phyloP scores from a whole-genome alignment of 139 green algal genomes.

The Monoraphidium neglectum region DNA sequence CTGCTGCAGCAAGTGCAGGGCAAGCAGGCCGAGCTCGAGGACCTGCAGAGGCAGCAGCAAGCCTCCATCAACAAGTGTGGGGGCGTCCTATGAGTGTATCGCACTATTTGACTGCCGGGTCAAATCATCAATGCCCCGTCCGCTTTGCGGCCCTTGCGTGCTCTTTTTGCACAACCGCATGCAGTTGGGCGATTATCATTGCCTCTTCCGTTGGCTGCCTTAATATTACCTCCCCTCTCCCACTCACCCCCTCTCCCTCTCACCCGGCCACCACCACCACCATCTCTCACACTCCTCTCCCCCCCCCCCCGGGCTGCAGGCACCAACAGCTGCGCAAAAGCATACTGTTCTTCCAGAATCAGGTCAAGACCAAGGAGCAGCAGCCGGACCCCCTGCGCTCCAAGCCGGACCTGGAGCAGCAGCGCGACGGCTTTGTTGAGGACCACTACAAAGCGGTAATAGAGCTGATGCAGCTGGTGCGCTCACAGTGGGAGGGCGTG shows the following conservation, averaged over 20 bases:
- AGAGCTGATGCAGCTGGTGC: neutral
- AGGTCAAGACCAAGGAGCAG: constrained; percentile 12
- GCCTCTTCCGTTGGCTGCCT: too few species aligned
- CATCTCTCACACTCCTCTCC: too few species aligned
- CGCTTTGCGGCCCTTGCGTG: too few species aligned
- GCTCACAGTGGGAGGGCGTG: constrained; percentile 9
- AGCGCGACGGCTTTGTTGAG: constrained; percentile 12
- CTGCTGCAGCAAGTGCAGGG: constrained; percentile 9
- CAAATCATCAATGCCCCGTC: too few species aligned
- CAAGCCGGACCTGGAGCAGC: constrained; percentile 21
- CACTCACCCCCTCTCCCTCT: too few species aligned
- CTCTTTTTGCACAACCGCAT: too few species aligned
- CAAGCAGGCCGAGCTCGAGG: constrained; percentile 8
- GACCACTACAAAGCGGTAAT: neutral
- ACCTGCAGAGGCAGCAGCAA: constrained; percentile 8
- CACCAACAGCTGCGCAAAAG: neutral
- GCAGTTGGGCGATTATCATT: too few species aligned
- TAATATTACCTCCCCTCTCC: too few species aligned
- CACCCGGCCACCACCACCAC: too few species aligned
- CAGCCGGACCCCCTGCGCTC: constrained; percentile 39
- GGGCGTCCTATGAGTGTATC: too few species aligned
- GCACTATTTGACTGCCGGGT: too few species aligned
- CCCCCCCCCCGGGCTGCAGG: constrained; percentile 22
- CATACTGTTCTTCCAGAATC: neutral
- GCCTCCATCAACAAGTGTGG: neutral